Percentiles rank a stretch among this genome's conserved stretches.
Conservation (phyloP, 306 rosid species). For the Sindora glabra region DNA sequence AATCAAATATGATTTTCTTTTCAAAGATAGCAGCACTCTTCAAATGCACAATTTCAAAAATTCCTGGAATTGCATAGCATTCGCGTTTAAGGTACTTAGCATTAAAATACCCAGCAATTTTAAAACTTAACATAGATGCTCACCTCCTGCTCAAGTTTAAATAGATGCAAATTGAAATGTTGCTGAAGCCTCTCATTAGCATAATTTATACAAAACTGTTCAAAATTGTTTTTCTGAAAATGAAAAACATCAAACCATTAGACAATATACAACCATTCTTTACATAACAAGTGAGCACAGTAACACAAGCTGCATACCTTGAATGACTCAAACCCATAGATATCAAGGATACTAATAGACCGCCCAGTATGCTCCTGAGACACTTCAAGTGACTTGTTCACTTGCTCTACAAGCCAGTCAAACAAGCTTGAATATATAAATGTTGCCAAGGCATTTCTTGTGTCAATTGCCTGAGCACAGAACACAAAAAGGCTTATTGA, state of each 20-base stretch:
- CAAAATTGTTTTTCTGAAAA: constrained; percentile 74
- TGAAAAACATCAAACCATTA: constrained; percentile 18
- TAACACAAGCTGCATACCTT: constrained; percentile 45
- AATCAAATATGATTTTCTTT: neutral
- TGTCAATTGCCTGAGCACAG: constrained; percentile 60
- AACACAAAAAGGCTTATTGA: neutral
- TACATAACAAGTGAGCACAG: constrained; percentile 7
- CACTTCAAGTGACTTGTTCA: constrained; percentile 70
- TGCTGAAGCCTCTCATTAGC: constrained; percentile 98
- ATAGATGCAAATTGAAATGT: constrained; percentile 72
- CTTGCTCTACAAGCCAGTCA: constrained; percentile 85
- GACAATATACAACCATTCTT: constrained; percentile 1
- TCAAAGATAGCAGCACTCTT: neutral
- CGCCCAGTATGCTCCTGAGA: constrained; percentile 35
- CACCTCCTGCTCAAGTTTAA: constrained; percentile 91
- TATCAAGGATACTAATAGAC: constrained; percentile 75
- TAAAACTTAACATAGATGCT: constrained; percentile 9
- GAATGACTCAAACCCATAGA: constrained; percentile 78
- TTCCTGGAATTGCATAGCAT: neutral
- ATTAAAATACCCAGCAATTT: neutral
- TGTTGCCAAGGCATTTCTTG: constrained; percentile 82
- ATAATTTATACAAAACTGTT: constrained; percentile 89
- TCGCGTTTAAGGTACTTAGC: neutral
- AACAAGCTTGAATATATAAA: constrained; percentile 79
- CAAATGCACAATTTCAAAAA: neutral